These are phyloP conservation scores for Fusarium hainanense DNA, from an alignment of 2,329 filamentous ascomycete genomes.

Conservation along the genomic window DNA sequence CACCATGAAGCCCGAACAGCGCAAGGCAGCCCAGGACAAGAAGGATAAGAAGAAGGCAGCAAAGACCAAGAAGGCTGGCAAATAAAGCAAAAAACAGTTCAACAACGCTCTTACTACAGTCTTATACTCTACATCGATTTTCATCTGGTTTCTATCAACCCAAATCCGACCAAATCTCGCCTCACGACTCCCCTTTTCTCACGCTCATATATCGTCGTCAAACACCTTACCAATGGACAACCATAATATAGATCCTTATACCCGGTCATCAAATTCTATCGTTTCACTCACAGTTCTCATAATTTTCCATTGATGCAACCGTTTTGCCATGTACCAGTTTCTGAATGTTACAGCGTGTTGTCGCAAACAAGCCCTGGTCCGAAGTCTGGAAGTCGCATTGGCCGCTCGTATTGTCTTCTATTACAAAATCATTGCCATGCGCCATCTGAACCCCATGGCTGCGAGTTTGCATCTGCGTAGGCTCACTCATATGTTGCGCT, in stretches of 20 bases:
- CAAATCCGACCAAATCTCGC: background rate
- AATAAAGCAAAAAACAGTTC: constrained; percentile 25
- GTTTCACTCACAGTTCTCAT: background rate
- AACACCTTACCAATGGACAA: constrained; percentile 18
- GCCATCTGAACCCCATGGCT: background rate
- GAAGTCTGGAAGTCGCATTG: constrained; percentile 26
- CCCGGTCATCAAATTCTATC: background rate
- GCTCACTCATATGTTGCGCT: background rate
- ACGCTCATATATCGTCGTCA: background rate
- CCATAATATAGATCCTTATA: constrained; percentile 23
- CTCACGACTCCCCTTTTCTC: background rate
- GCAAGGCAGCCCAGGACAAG: constrained; percentile 62
- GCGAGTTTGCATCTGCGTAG: background rate
- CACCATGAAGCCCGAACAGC: constrained; percentile 70
- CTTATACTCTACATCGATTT: background rate
- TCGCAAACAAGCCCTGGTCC: constrained; percentile 29
- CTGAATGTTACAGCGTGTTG: background rate
- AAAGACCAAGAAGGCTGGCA: constrained; percentile 13
- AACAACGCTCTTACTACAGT: background rate
- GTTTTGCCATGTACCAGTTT: background rate
- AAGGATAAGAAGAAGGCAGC: constrained; percentile 57
- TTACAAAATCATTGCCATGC: background rate
- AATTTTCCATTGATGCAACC: background rate
- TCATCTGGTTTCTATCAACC: background rate
- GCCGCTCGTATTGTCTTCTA: background rate